Conservation (phyloP, 352 stramenopile species). For the Globisporangium nodosum region DNA sequence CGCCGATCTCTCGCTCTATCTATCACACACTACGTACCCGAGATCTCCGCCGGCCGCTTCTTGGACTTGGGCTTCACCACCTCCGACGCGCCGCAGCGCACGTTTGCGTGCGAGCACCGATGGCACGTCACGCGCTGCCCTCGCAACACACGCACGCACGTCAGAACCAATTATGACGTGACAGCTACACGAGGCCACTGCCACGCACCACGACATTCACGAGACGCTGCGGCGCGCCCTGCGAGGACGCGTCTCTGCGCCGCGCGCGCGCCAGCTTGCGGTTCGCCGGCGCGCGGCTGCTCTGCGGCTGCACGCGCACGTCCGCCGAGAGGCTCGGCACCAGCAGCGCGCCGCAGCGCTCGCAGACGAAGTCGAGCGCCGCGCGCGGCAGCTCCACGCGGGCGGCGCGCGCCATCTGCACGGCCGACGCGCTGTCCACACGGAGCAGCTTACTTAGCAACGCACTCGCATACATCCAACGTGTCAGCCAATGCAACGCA, state of each 20-base stretch:
- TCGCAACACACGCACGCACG: not conserved
- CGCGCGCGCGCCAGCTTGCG: slow-evolving; percentile 38
- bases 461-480: no score
- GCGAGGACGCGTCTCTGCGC: slow-evolving; percentile 12
- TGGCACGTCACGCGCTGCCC: slow-evolving; percentile 42
- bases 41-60: slow-evolving; percentile 20
- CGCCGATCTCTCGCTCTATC: no score
- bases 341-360: slow-evolving; percentile 49
- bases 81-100: slow-evolving; percentile 36
- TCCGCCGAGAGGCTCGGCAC: slow-evolving; percentile 53
- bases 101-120: slow-evolving; percentile 46
- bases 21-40: not conserved
- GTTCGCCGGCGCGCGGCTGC: slow-evolving; percentile 31
- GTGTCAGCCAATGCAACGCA: slow-evolving; percentile 10
- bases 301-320: slow-evolving; percentile 44
- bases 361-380: slow-evolving; percentile 66
- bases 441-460: not conserved
- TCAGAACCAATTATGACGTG: not conserved
- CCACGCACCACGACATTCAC: slow-evolving; percentile 32
- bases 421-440: slow-evolving; percentile 35
- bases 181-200: not conserved
- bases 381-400: slow-evolving; percentile 29
- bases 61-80: slow-evolving; percentile 48
- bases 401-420: slow-evolving; percentile 35
- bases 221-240: slow-evolving; percentile 15